Evolutionary conservation across 1,284 basidiomycete genomes (phyloP), one percentile per base, ranked within the genome.

Genomic region (Trametes hirsuta): DNA sequence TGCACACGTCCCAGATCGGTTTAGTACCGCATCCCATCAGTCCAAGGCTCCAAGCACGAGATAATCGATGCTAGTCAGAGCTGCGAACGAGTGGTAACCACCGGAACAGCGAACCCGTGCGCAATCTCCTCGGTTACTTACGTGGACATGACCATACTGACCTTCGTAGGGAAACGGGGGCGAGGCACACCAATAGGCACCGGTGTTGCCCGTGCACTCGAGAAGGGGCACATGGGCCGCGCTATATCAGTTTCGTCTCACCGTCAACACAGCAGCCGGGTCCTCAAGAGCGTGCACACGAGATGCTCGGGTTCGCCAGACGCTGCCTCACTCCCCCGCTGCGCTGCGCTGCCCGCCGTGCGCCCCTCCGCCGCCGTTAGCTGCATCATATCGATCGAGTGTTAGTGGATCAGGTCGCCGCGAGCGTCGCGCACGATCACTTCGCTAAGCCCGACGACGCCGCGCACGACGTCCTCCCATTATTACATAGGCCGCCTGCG

Each of bases 91-190:
- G 9, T 49, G 55, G 42, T 39, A 50, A 58, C 47, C 48, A 58
- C 50, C 21, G 41, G 53, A 18, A 45, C 21, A n/a, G 36, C 41
- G 48, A 41, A 34, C 47, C 49, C 42, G 58, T 47, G 39, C 42
- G 53, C 52, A 47, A 61, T 49, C 35, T 39, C n/a, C 10, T 49
- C 58, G 54, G 55, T 30, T 58, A 55, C 56, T 65, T 65, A 65
- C 63, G 63, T 65, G 47, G 51, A 55, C 30, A 65, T 62, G 63
- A 65, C 58, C 55, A 57, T 65, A 56, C 45, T 47, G 46, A 53
- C 51, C 55, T 47, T 21, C 44, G 46, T 55, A 51, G 53, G 59
- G 37, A 52, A 48, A 35, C 34, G 40, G 53, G 47, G 30, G 44
- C 44, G 37, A 57, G 55, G 55, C 55, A 57, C 55, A 35, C 55